These are phyloP conservation scores for Sanghuangporus baumii DNA, from an alignment of 1,284 basidiomycete species.

Conservation along the genomic window DNA sequence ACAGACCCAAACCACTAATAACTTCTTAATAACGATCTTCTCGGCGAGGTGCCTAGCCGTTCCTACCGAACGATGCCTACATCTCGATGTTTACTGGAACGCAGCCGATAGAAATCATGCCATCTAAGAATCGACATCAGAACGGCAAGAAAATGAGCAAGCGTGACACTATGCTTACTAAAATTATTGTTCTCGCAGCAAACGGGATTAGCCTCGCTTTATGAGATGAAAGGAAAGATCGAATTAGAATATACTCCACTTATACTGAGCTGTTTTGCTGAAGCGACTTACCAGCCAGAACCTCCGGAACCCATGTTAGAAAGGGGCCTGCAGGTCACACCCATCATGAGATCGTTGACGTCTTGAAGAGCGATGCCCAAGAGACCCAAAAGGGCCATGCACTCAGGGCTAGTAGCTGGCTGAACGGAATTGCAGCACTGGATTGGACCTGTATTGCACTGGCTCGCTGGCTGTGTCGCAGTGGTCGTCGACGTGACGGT, in stretches of 20 bases:
- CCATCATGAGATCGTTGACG: constrained; percentile 22
- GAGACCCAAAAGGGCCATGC: constrained; percentile 18
- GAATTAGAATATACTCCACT: constrained; percentile 10
- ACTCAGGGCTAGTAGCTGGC: constrained; percentile 13
- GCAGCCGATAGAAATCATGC: constrained; percentile 35
- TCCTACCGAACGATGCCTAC: too few species aligned
- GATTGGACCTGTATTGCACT: constrained; percentile 4
- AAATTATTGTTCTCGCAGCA: constrained; percentile 22
- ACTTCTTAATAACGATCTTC: too few species aligned
- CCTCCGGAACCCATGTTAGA: constrained; percentile 23
- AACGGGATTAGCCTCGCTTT: constrained; percentile 1
- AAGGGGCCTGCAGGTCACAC: constrained; percentile 26
- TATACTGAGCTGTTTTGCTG: not conserved
- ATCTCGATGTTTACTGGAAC: constrained; percentile 31
- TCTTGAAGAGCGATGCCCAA: constrained; percentile 23
- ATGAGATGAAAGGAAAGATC: constrained; percentile 25
- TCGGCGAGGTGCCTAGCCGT: too few species aligned
- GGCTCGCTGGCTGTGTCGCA: too few species aligned
- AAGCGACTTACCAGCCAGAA: constrained; percentile 18
- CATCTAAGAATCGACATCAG: constrained; percentile 23
- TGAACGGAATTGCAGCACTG: constrained; percentile 30
- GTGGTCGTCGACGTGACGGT: too few species aligned
- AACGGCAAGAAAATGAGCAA: not conserved
- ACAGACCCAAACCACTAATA: too few species aligned
- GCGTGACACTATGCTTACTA: constrained; percentile 13